Conservation (phyloP, 495 filamentous ascomycete genomes). For the Neurospora hispaniola region DNA sequence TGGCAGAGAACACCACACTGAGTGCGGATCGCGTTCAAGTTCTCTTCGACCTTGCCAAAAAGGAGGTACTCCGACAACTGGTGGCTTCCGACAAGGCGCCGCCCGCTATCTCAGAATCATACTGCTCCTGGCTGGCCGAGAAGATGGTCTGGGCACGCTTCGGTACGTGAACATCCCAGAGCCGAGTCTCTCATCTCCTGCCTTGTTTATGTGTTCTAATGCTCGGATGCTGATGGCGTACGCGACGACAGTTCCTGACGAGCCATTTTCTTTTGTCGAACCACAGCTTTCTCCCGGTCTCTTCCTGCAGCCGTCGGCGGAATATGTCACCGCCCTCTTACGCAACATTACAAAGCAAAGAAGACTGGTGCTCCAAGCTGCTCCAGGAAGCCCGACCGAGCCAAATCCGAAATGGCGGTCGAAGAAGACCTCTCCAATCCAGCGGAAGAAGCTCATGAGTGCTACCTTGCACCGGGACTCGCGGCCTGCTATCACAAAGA, state of each 20-base stretch:
- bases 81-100: background rate
- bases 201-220: background rate
- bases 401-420: background rate
- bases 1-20: background rate
- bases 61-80: background rate
- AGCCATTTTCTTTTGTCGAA: background rate
- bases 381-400: background rate
- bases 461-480: background rate
- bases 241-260: background rate
- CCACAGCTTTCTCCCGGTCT: background rate
- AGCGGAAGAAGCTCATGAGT: background rate
- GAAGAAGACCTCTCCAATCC: rapidly evolving
- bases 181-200: background rate
- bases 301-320: background rate
- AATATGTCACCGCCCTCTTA: background rate
- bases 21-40: background rate
- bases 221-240: background rate
- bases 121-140: background rate
- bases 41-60: background rate
- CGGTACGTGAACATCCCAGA: background rate
- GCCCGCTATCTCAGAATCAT: background rate
- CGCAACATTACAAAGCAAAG: background rate
- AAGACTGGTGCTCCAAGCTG: background rate
- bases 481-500: background rate
- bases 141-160: background rate